Evolutionary conservation across 192 early-diverging fungal species (phyloP), one percentile per base, ranked within the genome.

Genomic region (Backusella mclennaniae): DNA sequence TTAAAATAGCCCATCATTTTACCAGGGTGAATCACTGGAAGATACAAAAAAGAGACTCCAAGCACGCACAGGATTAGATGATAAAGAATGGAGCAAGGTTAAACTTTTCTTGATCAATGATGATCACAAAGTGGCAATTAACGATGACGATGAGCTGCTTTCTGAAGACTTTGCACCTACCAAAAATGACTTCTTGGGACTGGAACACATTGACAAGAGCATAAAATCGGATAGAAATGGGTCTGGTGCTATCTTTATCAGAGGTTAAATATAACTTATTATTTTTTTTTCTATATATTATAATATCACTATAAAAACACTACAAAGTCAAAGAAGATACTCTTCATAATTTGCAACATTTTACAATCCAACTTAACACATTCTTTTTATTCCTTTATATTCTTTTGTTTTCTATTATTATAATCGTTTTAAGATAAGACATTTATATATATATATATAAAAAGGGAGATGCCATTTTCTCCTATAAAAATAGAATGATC

Each of bases 51-150:
- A 78, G 69, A 88, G 96, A 7, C 85, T 98, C 72, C 90, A 89
- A 71, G 80, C 66, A 70, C 82, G 90, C 39, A 85, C 93, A 26
- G 94, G 94, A 14, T 87, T 94, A 89, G 87, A 86, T 77, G 93
- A 96, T 49, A 95, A 94, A 85, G 96, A 98, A 42, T 93, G 93
- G 73, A 85, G 80, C 0, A 91, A 91, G 71, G 84, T 92, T 68
- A 93, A 89, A 77, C 75, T 90, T 67, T 70, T 81, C 76, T 82
- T 89, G 79, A 73, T 86, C 38, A 67, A 76, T 29, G 74, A 71
- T 70, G 75, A 78, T 23, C 42, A 66, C 35, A 46, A 39, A 33
- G 3, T 35, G 29, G 42, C 12, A 19, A 52, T 71, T 0, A 67
- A 0, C 36, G 26, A 75, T 46, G 33, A 67, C 59, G 66, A 69